These are phyloP conservation scores for Ogataea henricii DNA, from an alignment of 805 yeast species.

Conservation along the genomic window DNA sequence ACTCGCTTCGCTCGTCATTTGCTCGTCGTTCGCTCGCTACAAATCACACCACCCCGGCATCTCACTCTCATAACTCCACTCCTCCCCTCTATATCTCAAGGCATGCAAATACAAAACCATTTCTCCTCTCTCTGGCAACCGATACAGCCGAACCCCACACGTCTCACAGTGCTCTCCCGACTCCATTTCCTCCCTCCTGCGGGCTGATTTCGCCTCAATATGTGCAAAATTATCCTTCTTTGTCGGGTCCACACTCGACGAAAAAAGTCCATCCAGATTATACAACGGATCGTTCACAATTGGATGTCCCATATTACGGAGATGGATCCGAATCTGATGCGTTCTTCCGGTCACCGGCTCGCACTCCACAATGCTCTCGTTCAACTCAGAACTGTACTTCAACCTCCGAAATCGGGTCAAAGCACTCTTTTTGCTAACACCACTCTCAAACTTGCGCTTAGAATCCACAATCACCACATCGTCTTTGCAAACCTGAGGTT, in stretches of 20 bases:
- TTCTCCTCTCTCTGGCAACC: constrained; percentile 33
- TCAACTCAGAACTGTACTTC: constrained; percentile 28
- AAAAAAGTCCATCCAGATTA: constrained; percentile 14
- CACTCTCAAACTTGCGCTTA: constrained; percentile 28
- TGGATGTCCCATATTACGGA: constrained; percentile 46
- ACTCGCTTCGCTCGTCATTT: background rate
- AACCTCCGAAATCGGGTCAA: constrained; percentile 30
- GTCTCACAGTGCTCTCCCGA: constrained; percentile 32
- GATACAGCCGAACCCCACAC: constrained; percentile 38
- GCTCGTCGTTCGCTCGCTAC: constrained; percentile 9
- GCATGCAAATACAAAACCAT: constrained; percentile 52
- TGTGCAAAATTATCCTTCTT: constrained; percentile 11
- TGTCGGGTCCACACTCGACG: constrained; percentile 12
- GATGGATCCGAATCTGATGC: constrained; percentile 60
- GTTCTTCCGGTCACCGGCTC: constrained; percentile 54
- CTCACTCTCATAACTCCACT: constrained; percentile 43
- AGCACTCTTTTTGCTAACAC: constrained; percentile 27
- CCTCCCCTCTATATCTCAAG: constrained; percentile 36
- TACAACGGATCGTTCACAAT: constrained; percentile 40
- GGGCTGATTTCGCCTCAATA: constrained; percentile 14
- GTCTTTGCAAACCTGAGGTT: constrained; percentile 35
- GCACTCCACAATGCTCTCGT: constrained; percentile 49
- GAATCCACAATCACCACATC: constrained; percentile 39
- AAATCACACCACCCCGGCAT: constrained; percentile 51
- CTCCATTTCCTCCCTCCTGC: constrained; percentile 22